Conservation (phyloP, 164 flowering plant genomes). For the Kalanchoe fedtschenkoi region DNA sequence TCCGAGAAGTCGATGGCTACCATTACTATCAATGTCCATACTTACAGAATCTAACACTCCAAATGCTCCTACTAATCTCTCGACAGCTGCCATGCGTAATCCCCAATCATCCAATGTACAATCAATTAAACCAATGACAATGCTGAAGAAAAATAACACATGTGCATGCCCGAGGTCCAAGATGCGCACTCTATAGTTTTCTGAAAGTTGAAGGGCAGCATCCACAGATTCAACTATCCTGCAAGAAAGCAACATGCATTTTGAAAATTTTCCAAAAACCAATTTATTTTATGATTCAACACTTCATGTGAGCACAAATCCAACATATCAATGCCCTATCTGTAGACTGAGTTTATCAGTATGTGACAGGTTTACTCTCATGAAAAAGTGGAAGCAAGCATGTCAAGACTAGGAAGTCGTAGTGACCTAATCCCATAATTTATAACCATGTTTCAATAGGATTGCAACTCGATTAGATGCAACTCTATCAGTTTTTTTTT, state of each 20-base stretch:
- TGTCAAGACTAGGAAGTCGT: too few species aligned
- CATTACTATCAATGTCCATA: conserved; percentile 49
- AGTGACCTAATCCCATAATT: too few species aligned
- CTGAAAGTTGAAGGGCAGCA: conserved; percentile 47
- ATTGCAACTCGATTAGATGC: too few species aligned
- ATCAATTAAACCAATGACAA: conserved; percentile 48
- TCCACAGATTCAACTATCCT: conserved; percentile 63
- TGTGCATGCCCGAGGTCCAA: conserved; percentile 53
- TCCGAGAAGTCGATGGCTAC: conserved; percentile 21
- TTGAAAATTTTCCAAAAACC: background rate
- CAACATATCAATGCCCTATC: too few species aligned
- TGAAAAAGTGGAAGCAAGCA: too few species aligned
- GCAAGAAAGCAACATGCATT: conserved; percentile 18
- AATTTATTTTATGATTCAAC: background rate
- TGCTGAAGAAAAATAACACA: conserved; percentile 43
- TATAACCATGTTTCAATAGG: too few species aligned
- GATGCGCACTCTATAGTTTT: conserved; percentile 29
- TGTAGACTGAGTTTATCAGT: too few species aligned
- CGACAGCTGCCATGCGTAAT: conserved; percentile 25
- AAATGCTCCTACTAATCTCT: conserved; percentile 21
- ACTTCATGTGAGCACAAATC: too few species aligned
- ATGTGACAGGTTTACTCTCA: too few species aligned
- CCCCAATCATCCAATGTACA: conserved; percentile 66
- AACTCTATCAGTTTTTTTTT: too few species aligned
- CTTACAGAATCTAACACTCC: conserved; percentile 19